phyloP scores from a whole-genome alignment of 352 stramenopile genomes.

The Phytophthora brassicae region DNA sequence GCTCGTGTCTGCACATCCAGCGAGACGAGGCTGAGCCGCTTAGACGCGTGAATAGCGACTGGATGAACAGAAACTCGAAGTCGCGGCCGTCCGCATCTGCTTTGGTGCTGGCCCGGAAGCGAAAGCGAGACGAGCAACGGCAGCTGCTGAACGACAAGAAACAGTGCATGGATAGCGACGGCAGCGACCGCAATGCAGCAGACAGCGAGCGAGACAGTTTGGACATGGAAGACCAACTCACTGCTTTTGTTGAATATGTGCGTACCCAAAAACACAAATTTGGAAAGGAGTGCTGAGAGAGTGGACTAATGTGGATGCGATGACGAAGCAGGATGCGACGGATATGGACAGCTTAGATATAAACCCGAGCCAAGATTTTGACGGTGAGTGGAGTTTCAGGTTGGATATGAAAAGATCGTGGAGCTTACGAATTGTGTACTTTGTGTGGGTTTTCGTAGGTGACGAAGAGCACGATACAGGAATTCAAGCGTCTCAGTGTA shows the following conservation, averaged over 20 bases:
- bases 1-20: conserved; percentile 23
- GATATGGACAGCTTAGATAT: conserved; percentile 71
- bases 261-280: too few relatives aligned
- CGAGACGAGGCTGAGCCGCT: conserved; percentile 12
- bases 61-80: conserved; percentile 8
- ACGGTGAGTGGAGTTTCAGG: conserved; percentile 25
- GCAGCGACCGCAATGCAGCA: conserved; percentile 27
- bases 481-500: conserved; percentile 25
- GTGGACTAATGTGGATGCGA: conserved; percentile 4
- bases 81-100: conserved; percentile 31
- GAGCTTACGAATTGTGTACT: background rate
- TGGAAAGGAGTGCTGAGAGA: background rate
- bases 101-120: conserved; percentile 33
- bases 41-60: background rate
- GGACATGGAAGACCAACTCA: conserved; percentile 52
- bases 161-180: conserved; percentile 25
- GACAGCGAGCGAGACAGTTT: conserved; percentile 34
- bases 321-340: conserved; percentile 36
- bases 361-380: conserved; percentile 64
- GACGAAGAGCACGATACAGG: conserved; percentile 19
- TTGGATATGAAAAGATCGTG: background rate
- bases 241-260: conserved; percentile 66
- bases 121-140: conserved; percentile 34
- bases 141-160: conserved; percentile 26
- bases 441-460: background rate